These are phyloP conservation scores for Leccinum sublutescens DNA, from an alignment of 768 basidiomycete genomes.

Conservation along the genomic window DNA sequence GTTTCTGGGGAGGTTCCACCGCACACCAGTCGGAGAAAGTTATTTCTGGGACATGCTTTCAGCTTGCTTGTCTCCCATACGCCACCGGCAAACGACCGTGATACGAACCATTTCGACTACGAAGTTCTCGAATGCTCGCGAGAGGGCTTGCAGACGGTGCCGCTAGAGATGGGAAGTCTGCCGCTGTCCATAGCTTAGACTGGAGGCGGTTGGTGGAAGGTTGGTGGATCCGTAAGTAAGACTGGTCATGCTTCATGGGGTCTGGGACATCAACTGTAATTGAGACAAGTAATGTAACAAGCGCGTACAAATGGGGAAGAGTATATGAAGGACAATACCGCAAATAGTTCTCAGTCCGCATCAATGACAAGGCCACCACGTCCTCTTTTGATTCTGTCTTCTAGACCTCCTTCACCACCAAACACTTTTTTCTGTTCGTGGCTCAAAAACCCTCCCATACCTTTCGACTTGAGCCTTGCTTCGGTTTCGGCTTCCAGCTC, in stretches of 20 bases:
- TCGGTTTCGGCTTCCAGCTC: slow-evolving; percentile 72
- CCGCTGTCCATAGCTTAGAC: neutral
- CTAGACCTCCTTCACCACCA: slow-evolving; percentile 72
- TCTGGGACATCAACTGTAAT: slow-evolving; percentile 2
- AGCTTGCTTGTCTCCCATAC: neutral
- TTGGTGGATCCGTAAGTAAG: neutral
- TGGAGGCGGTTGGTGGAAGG: neutral
- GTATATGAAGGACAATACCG: slow-evolving; percentile 1
- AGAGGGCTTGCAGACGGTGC: neutral
- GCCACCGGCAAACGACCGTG: neutral
- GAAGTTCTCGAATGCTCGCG: neutral
- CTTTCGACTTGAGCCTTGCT: slow-evolving; percentile 66
- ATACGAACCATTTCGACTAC: neutral
- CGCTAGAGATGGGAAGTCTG: neutral
- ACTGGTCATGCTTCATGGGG: neutral
- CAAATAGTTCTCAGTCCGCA: slow-evolving; percentile 27
- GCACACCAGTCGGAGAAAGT: neutral
- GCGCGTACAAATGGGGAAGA: slow-evolving; percentile 3
- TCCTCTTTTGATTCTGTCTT: slow-evolving; percentile 74
- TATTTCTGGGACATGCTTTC: neutral
- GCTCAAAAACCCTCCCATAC: slow-evolving; percentile 78
- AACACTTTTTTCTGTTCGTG: slow-evolving; percentile 85
- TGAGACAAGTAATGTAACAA: slow-evolving; percentile 6
- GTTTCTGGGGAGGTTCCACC: slow-evolving; percentile 1
- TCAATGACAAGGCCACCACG: slow-evolving; percentile 69